phyloP scores from a whole-genome alignment of 129 eudicot genomes.

The Artemisia annua region DNA sequence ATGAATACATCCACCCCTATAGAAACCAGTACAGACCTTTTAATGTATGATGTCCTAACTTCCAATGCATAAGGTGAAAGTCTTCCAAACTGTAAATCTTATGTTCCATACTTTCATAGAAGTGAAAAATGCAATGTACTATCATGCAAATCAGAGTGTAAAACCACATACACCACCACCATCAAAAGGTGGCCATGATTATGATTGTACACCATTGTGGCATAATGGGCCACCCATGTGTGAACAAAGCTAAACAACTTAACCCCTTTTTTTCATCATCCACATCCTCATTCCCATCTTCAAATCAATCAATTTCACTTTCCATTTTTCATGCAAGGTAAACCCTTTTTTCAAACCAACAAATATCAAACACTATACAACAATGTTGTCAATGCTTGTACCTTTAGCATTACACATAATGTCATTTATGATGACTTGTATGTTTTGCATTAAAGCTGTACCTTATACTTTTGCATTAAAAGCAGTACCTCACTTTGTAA shows the following conservation, averaged over 20 bases:
- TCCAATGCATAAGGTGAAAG: background rate
- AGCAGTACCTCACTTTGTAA: slow-evolving; percentile 9
- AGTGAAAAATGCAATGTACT: slow-evolving; percentile 20
- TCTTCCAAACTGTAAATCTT: slow-evolving; percentile 8
- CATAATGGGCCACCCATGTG: slow-evolving; percentile 54
- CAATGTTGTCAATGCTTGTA: slow-evolving; percentile 13
- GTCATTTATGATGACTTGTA: slow-evolving; percentile 7
- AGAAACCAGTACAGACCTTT: background rate
- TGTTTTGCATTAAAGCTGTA: slow-evolving; percentile 10
- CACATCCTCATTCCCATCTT: slow-evolving; percentile 31
- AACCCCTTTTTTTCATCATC: slow-evolving; percentile 27
- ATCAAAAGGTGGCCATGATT: slow-evolving; percentile 40
- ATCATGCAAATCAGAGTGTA: slow-evolving; percentile 33
- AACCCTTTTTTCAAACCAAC: slow-evolving; percentile 13
- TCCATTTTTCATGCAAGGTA: slow-evolving; percentile 32
- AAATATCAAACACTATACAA: slow-evolving; percentile 3
- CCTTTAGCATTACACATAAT: background rate
- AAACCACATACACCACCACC: slow-evolving; percentile 19
- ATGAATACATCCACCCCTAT: background rate
- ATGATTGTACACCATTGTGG: slow-evolving; percentile 39
- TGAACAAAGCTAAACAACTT: slow-evolving; percentile 37
- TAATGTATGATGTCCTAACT: background rate
- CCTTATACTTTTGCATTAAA: slow-evolving; percentile 15
- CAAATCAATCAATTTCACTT: slow-evolving; percentile 35
- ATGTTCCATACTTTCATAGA: background rate